Evolutionary conservation across 495 filamentous ascomycete genomes (phyloP).

Genomic region (Elaphomyces granulatus): DNA sequence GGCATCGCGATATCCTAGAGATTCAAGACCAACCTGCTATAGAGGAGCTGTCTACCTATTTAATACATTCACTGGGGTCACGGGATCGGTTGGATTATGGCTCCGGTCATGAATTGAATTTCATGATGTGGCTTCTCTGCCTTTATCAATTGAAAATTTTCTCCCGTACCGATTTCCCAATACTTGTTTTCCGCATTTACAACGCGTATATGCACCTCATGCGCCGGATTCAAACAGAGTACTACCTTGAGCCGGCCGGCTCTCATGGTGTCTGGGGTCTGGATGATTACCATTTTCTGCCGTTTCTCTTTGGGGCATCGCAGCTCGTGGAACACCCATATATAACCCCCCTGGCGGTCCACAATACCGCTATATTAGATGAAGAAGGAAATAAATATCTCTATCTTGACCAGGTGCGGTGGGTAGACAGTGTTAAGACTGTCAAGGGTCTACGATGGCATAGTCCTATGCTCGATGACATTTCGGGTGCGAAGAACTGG

Average conservation of each 20-base stretch:
- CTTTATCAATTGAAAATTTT: constrained; percentile 68
- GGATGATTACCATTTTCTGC: constrained; percentile 93
- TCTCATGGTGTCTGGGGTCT: constrained; percentile 94
- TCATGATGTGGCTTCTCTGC: constrained; percentile 84
- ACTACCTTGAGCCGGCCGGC: constrained; percentile 90
- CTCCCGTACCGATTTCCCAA: constrained; percentile 46
- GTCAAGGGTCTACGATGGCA: constrained; percentile 95
- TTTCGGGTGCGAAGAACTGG: constrained; percentile 85
- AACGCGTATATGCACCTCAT: constrained; percentile 65
- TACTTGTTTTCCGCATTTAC: constrained; percentile 65
- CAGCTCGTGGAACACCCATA: constrained; percentile 79
- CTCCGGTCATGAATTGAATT: constrained; percentile 92
- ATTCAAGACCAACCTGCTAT: constrained; percentile 40
- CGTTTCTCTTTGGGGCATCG: constrained; percentile 90
- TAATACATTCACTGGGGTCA: constrained; percentile 74
- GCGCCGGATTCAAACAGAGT: constrained; percentile 72
- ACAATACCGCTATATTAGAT: constrained; percentile 72
- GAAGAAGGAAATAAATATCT: constrained; percentile 70
- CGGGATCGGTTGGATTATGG: constrained; percentile 88
- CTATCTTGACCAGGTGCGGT: constrained; percentile 83
- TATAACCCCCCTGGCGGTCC: constrained; percentile 75
- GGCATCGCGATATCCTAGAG: constrained; percentile 34
- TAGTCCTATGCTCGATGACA: constrained; percentile 96
- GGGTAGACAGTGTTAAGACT: constrained; percentile 92
- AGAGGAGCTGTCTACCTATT: constrained; percentile 61